Evolutionary conservation across 768 basidiomycete species (phyloP), one percentile per base, ranked within the genome.

Genomic region (Auriculariales sp.): DNA sequence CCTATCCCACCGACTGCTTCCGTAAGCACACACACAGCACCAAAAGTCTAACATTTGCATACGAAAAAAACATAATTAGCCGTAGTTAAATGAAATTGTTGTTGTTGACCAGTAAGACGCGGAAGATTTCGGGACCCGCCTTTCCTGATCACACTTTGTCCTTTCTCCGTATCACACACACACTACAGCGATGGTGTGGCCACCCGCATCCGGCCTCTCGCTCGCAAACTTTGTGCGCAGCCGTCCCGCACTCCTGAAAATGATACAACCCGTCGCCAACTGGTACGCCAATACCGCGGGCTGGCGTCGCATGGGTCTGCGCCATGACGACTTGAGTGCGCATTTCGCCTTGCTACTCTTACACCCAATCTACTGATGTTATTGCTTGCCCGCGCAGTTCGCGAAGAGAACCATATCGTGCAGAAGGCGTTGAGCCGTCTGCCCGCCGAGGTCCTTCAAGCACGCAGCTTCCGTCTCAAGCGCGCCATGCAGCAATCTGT

Each of bases 321-420:
- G 75, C 61, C 93, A 95, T 64, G 94, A 99, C 64, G 94, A 99
- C 74, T 78, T 99, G 60, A 71, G 88, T 91, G 57, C 65, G 88
- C 76, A 24, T 25, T 48, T 55, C 47, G 50, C 50, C 45, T 48
- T 50, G 50, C 47, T 22, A 12, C 49, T 33, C 10, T 48, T 15
- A 49, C 44, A 24, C 29, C 28, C 31, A 27, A 31, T 14, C 31
- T 12, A n/a, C 28, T 28, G n/a, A 52, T 49, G 30, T 42, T 17
- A 27, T 33, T 51, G 36, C 34, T 22, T 28, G 11, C 11, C 14
- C 5, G 9, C 36, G 24, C 28, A 32, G n/a, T 29, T 28, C 22
- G 30, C 11, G 3, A 33, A 12, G 25, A 17, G 28, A 27, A 30
- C 28, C 30, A 25, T 14, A 19, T 25, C 2, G 46, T 28, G 10